Conservation (phyloP, 208 protist genomes). For the Crithidia brevicula region DNA sequence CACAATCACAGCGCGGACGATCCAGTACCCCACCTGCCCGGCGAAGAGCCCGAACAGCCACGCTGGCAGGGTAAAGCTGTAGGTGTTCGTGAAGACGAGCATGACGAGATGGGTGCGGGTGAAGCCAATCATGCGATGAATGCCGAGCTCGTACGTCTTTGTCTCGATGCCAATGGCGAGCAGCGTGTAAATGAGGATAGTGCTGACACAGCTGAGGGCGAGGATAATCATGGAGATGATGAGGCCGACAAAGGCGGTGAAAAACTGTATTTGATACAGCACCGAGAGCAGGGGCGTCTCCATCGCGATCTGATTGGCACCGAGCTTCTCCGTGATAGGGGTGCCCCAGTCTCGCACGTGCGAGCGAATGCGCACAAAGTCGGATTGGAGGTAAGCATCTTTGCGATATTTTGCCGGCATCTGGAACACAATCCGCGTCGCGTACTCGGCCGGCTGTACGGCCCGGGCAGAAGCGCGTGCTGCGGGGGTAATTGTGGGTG, state of each 20-base stretch:
- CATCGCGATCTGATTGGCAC: constrained; percentile 68
- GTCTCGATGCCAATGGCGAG: constrained; percentile 93
- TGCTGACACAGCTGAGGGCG: constrained; percentile 80
- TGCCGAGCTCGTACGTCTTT: constrained; percentile 93
- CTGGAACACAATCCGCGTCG: constrained; percentile 50
- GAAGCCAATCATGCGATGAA: constrained; percentile 94
- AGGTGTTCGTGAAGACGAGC: constrained; percentile 67
- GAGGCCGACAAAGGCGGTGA: constrained; percentile 90
- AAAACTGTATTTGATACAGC: constrained; percentile 67
- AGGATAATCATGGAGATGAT: constrained; percentile 89
- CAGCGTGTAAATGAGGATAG: constrained; percentile 94
- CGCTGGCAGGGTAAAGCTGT: constrained; percentile 81
- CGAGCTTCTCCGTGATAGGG: constrained; percentile 51
- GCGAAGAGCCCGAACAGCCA: constrained; percentile 77
- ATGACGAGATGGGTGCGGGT: constrained; percentile 39
- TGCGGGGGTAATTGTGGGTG: constrained; percentile 16
- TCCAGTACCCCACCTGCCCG: constrained; percentile 60
- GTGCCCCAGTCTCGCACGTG: constrained; percentile 49
- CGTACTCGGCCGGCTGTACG: constrained; percentile 24
- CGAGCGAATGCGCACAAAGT: constrained; percentile 54
- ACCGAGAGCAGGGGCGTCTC: constrained; percentile 61
- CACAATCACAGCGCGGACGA: constrained; percentile 41
- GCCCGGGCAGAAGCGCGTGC: constrained; percentile 18
- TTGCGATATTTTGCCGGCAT: constrained; percentile 32
- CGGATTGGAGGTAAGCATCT: constrained; percentile 38